phyloP scores from a whole-genome alignment of 352 stramenopile genomes.

The Phytophthora palmivora region DNA sequence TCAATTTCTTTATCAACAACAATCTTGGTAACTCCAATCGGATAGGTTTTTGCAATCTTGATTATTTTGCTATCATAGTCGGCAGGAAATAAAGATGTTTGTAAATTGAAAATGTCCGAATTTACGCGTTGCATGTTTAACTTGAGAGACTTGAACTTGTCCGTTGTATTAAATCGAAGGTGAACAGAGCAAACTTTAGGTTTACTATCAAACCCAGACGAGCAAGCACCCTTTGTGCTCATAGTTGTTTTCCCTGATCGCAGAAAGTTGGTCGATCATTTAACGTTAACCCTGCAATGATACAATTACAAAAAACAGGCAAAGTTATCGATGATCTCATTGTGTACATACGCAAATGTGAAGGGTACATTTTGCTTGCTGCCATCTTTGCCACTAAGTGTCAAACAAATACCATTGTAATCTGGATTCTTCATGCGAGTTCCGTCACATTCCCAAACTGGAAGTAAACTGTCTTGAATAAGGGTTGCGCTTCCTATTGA shows the following conservation, averaged over 20 bases:
- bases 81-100: neutral
- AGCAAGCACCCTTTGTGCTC: neutral
- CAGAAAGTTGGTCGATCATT: conserved; percentile 1
- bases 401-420: conserved; percentile 16
- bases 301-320: conserved; percentile 18
- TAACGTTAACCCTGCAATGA: conserved; percentile 5
- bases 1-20: too few species aligned
- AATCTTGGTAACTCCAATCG: too few species aligned
- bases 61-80: neutral
- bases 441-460: conserved; percentile 17
- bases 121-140: conserved; percentile 8
- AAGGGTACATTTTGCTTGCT: conserved; percentile 10
- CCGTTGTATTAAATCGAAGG: conserved; percentile 18
- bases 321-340: conserved; percentile 15
- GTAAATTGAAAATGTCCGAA: conserved; percentile 1
- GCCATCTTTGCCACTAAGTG: conserved; percentile 9
- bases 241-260: conserved; percentile 7
- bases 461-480: conserved; percentile 1
- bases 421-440: conserved; percentile 14
- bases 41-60: too few species aligned
- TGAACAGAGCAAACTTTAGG: conserved; percentile 15
- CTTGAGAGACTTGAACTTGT: conserved; percentile 17
- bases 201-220: neutral
- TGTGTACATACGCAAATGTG: conserved; percentile 4
- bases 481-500: neutral